phyloP scores from a whole-genome alignment of 305 asterid species.

The Caryopteris hybrid region DNA sequence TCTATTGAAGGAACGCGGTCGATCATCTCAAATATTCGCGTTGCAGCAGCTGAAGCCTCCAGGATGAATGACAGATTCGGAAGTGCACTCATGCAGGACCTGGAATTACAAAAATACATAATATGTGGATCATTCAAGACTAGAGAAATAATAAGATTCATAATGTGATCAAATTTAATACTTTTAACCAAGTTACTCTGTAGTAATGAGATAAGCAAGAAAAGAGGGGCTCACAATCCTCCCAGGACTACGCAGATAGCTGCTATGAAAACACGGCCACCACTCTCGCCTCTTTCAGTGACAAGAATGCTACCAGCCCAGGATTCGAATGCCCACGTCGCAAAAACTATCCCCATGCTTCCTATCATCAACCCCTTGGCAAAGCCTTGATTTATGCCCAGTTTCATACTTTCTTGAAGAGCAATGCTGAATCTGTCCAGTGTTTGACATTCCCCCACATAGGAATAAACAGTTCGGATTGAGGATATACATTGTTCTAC shows the following conservation, averaged over 20 bases:
- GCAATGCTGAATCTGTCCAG: slow-evolving; percentile 47
- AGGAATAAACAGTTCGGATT: slow-evolving; percentile 65
- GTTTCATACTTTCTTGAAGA: slow-evolving; percentile 44
- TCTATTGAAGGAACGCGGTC: slow-evolving; percentile 50
- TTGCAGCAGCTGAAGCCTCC: slow-evolving; percentile 49
- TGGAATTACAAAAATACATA: slow-evolving; percentile 20
- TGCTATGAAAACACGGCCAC: slow-evolving; percentile 64
- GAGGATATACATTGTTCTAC: slow-evolving; percentile 76
- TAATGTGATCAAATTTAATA: too few species aligned
- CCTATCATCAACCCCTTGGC: slow-evolving; percentile 78
- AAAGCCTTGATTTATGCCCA: slow-evolving; percentile 65
- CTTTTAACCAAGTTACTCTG: too few species aligned
- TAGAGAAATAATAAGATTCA: not conserved
- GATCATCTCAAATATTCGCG: slow-evolving; percentile 47
- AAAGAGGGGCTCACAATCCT: slow-evolving; percentile 59
- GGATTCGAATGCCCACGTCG: slow-evolving; percentile 70
- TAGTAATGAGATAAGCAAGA: not conserved
- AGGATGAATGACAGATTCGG: slow-evolving; percentile 58
- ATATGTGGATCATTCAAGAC: not conserved
- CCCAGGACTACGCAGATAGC: slow-evolving; percentile 58
- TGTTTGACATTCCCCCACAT: slow-evolving; percentile 60
- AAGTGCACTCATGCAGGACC: slow-evolving; percentile 69
- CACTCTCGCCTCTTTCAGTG: slow-evolving; percentile 58
- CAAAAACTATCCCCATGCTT: slow-evolving; percentile 64
- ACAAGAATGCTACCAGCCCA: slow-evolving; percentile 81